Base-by-base conservation (phyloP, 345 rosid genomes). In the Triadica sebifera region DNA sequence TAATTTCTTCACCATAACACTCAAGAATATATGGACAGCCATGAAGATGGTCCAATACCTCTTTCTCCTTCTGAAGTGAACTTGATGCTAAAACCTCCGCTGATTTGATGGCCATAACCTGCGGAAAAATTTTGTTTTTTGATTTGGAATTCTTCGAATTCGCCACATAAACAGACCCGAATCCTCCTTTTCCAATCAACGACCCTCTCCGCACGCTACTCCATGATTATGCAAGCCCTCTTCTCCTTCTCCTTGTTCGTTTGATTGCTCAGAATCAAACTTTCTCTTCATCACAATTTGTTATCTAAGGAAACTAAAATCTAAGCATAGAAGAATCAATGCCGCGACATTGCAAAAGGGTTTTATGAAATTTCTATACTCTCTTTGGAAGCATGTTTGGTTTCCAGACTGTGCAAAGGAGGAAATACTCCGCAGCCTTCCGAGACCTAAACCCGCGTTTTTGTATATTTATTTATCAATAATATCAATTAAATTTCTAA, bases 51-150 rank as follows among this genome's bases (percentile, higher is more conserved):
- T 83, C 73, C 2, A 89, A 74, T 1, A 86, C 80, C 20, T 75
- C 51, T 61, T 80, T 85, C 87, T 93, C 98, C 80, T 85, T 86
- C 74, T 51, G 75, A 29, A 93, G 85, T 0, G 87, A 81, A 39
- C 37, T 66, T 4, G 89, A 80, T 6, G 68, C 73, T 45, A 65
- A 57, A 34, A 82, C 69, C 22, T 83, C 81, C 16, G 86, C 81
- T 6, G 97, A 90, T 80, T 93, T 93, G 38, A 91, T 95, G 0
- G 91, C 98, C 85, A 93, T 81, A 0, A 76, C 0, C 0, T 85
- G 79, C 4, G 89, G 90, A 55, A 71, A 71, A 16, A 29, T 56
- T 34, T 19, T n/a, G 25, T 68, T 72, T 53, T n/a, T 66, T 58
- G 79, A 69, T 8, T 51, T 51, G 50, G 67, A 19, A 4, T 66